A percentile compares a stretch with the other conserved stretches of the same genome.
These are phyloP conservation scores for Deuterostichococcus epilithicus DNA, from an alignment of 139 green algal genomes.

Conservation along the genomic window DNA sequence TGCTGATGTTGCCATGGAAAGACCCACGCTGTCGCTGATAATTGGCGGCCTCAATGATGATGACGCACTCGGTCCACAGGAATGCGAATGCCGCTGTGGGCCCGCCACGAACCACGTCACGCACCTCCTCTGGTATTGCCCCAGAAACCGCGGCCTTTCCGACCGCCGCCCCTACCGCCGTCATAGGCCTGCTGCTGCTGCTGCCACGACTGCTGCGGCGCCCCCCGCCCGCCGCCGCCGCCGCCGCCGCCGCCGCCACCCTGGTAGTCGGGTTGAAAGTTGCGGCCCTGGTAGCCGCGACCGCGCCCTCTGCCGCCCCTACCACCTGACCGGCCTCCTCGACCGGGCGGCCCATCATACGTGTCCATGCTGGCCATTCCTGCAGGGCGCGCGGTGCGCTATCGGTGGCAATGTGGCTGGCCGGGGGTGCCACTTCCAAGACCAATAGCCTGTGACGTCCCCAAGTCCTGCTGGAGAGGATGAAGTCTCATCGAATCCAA, in stretches of 20 bases:
- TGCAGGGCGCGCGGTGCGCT: too few species aligned
- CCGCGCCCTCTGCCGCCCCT: constrained; percentile 7
- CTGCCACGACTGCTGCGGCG: background rate
- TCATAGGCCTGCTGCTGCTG: constrained; percentile 2
- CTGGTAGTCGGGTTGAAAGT: constrained; percentile 6
- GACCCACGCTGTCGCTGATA: too few species aligned
- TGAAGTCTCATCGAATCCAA: too few species aligned
- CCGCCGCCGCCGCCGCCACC: background rate
- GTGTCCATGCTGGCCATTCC: constrained; percentile 1
- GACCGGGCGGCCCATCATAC: constrained; percentile 1
- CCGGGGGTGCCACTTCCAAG: too few species aligned
- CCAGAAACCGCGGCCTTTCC: constrained; percentile 12
- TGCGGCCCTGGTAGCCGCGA: background rate
- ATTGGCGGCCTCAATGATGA: too few species aligned
- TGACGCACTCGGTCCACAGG: too few species aligned
- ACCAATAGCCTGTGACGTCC: too few species aligned
- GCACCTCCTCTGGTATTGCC: constrained; percentile 9
- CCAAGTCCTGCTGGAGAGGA: too few species aligned
- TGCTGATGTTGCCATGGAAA: too few species aligned
- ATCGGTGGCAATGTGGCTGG: background rate
- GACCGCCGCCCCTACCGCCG: constrained; percentile 3
- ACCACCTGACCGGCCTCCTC: constrained; percentile 18
- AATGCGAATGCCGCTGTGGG: background rate
- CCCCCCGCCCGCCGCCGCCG: constrained; percentile 6
- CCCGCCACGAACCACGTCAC: background rate